These are phyloP conservation scores for Talaromyces liani DNA, from an alignment of 495 filamentous ascomycete genomes.

Conservation along the genomic window DNA sequence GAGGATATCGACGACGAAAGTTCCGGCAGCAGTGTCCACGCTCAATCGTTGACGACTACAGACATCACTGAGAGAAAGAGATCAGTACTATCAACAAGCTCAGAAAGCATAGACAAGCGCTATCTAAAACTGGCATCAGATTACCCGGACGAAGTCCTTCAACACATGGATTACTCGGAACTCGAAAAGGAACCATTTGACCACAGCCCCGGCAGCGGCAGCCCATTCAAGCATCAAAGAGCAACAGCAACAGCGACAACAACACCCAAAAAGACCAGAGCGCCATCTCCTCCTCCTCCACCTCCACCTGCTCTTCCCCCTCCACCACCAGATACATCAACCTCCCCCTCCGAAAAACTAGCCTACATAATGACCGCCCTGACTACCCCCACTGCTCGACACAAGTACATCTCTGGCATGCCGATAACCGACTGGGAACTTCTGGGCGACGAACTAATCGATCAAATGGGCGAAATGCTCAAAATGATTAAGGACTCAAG, in stretches of 20 bases:
- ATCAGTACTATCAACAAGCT: background rate
- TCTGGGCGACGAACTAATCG: constrained; percentile 72
- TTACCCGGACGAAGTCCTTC: constrained; percentile 34
- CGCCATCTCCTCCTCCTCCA: constrained; percentile 20
- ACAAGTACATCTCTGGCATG: constrained; percentile 56
- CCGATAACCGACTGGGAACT: constrained; percentile 71
- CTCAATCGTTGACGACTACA: background rate
- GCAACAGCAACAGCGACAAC: background rate
- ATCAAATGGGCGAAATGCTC: constrained; percentile 57
- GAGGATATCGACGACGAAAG: background rate
- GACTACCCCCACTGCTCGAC: constrained; percentile 33
- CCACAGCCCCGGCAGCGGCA: constrained; percentile 20
- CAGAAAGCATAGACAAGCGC: background rate
- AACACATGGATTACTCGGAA: constrained; percentile 33
- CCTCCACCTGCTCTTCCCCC: background rate
- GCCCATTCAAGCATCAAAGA: constrained; percentile 9
- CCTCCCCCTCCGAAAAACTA: constrained; percentile 17
- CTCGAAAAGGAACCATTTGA: constrained; percentile 41
- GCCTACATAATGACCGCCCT: constrained; percentile 2
- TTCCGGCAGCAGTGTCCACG: constrained; percentile 5
- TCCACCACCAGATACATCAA: background rate
- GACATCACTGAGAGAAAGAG: background rate
- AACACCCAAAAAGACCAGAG: constrained; percentile 14
- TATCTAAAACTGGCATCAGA: constrained; percentile 24
- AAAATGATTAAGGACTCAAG: constrained; percentile 56